phyloP scores from a whole-genome alignment of 2,329 filamentous ascomycete species.

The Fusarium chuoi region DNA sequence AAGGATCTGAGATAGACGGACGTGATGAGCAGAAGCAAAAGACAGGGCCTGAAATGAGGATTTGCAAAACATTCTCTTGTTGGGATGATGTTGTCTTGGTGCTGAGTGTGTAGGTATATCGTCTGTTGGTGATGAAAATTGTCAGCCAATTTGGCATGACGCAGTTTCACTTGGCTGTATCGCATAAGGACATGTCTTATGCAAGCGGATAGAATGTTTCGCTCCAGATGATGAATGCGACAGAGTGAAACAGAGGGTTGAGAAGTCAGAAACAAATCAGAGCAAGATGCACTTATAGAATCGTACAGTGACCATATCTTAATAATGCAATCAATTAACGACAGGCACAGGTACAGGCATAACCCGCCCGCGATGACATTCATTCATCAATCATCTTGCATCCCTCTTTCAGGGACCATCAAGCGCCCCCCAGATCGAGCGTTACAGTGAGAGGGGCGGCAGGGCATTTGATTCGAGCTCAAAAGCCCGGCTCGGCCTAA shows the following conservation, averaged over 20 bases:
- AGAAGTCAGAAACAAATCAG: slow-evolving; percentile 12
- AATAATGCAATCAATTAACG: not conserved
- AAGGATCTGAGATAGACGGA: slow-evolving; percentile 20
- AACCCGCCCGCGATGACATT: not conserved
- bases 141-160: not conserved
- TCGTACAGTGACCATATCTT: not conserved
- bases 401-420: slow-evolving; percentile 17
- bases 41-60: slow-evolving; percentile 18
- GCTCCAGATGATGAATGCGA: not conserved
- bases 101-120: not conserved
- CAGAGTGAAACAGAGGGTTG: slow-evolving; percentile 30
- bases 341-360: not conserved
- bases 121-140: not conserved
- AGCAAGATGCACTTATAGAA: not conserved
- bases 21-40: slow-evolving; percentile 4
- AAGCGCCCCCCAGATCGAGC: slow-evolving; percentile 18
- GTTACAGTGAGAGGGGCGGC: slow-evolving; percentile 30
- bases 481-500: not conserved
- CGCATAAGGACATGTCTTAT: not conserved
- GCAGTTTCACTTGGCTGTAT: slow-evolving; percentile 8
- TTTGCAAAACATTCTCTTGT: slow-evolving; percentile 10
- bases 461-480: slow-evolving; percentile 28
- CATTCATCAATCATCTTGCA: not conserved
- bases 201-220: slow-evolving; percentile 6
- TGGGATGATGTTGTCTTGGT: not conserved